phyloP scores from a whole-genome alignment of 495 filamentous ascomycete genomes.

The Neurospora sp. region DNA sequence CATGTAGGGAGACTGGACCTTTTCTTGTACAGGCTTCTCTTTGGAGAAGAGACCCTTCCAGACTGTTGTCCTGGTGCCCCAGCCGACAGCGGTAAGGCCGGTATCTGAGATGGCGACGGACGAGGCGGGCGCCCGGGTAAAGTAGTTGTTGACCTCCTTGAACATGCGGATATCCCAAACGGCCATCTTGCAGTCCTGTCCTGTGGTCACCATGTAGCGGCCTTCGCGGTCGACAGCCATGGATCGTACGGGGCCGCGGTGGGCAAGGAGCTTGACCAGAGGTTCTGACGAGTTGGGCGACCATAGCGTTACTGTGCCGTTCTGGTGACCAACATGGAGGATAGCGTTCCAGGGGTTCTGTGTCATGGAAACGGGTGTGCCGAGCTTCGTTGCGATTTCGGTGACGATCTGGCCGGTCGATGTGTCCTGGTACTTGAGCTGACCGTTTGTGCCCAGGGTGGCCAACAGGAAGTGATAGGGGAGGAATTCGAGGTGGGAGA shows the following conservation, averaged over 20 bases:
- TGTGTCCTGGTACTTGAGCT: conserved; percentile 89
- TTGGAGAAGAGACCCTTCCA: conserved; percentile 85
- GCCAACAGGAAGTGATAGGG: conserved; percentile 93
- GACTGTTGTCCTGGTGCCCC: conserved; percentile 79
- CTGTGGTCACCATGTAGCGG: conserved; percentile 89
- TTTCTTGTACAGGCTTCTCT: conserved; percentile 52
- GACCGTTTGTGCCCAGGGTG: conserved; percentile 73
- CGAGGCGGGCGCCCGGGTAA: conserved; percentile 74
- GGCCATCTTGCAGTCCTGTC: conserved; percentile 83
- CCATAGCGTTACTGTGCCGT: conserved; percentile 89
- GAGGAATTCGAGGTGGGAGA: conserved; percentile 90
- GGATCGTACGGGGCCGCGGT: conserved; percentile 83
- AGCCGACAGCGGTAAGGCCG: conserved; percentile 76
- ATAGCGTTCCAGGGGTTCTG: conserved; percentile 92
- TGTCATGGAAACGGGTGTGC: conserved; percentile 69
- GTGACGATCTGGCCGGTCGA: conserved; percentile 80
- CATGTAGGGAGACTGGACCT: conserved; percentile 86
- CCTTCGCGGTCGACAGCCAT: conserved; percentile 82
- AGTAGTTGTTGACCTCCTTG: conserved; percentile 84
- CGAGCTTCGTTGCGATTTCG: conserved; percentile 73
- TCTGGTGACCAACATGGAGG: conserved; percentile 83
- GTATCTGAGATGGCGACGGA: conserved; percentile 82
- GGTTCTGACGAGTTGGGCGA: conserved; percentile 84
- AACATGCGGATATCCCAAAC: conserved; percentile 96
- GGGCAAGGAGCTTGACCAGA: conserved; percentile 87